Evolutionary conservation across 2,329 filamentous ascomycete species (phyloP).

Genomic region (Torrubiella hemipterigena): DNA sequence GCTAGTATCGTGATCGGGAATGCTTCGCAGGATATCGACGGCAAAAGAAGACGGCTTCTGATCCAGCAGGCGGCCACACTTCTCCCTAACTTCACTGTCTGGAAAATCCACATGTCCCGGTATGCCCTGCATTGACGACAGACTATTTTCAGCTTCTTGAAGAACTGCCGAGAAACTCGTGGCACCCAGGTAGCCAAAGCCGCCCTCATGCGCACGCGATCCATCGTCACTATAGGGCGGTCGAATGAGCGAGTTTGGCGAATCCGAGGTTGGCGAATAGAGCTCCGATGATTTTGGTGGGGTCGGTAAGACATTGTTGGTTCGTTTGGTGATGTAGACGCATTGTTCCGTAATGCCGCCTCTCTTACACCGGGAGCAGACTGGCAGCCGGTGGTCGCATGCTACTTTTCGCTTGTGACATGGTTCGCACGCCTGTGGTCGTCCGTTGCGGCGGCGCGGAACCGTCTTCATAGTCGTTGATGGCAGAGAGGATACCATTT

Average conservation of each 20-base stretch:
- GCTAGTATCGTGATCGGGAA: conserved; percentile 5
- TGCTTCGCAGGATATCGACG: conserved; percentile 5
- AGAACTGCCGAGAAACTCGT: conserved; percentile 18
- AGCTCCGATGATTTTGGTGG: no score
- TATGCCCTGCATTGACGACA: conserved; percentile 5
- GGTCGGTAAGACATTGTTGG: no score
- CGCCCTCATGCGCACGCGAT: background rate
- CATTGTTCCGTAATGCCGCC: conserved; percentile 17
- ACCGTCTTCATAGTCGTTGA: no score
- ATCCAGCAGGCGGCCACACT: background rate
- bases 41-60: conserved; percentile 2
- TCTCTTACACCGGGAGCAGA: conserved; percentile 21
- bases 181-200: conserved; percentile 21
- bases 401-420: conserved; percentile 24
- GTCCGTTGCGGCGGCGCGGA: conserved; percentile 5
- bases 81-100: background rate
- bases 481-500: no score
- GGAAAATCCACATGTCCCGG: background rate
- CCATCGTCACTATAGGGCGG: background rate
- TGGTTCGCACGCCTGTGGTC: conserved; percentile 14
- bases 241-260: background rate
- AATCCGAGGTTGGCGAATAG: background rate
- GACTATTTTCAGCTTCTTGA: conserved; percentile 5
- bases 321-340: conserved; percentile 15
- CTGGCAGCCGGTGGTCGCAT: conserved; percentile 22